Conservation (phyloP, 1,284 basidiomycete species). For the Porogramme epimiltina region DNA sequence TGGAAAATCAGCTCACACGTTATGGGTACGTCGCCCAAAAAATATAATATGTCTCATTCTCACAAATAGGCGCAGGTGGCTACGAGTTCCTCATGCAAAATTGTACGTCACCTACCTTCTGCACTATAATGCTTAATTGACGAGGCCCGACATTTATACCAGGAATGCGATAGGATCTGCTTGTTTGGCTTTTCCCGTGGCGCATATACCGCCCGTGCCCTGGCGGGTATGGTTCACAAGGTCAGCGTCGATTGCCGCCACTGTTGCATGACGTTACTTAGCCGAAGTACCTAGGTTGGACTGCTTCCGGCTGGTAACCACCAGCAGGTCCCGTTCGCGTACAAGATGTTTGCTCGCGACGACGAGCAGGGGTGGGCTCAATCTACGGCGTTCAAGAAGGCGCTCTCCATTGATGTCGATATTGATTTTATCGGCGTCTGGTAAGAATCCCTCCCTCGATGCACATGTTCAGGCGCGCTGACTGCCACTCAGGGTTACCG, state of each 20-base stretch:
- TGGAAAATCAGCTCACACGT: conserved; percentile 57
- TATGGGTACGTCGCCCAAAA: too few species aligned
- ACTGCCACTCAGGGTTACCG: conserved; percentile 41
- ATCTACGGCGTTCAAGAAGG: conserved; percentile 42
- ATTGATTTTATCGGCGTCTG: conserved; percentile 58
- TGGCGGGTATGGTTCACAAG: conserved; percentile 61
- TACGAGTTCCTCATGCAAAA: conserved; percentile 70
- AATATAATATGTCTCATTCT: too few species aligned
- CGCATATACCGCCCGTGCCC: conserved; percentile 54
- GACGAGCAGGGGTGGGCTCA: conserved; percentile 35
- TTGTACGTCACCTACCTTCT: too few species aligned
- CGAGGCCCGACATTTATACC: conserved; percentile 28
- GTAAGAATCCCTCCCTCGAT: too few species aligned
- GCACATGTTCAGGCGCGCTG: too few species aligned
- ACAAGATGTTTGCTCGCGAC: conserved; percentile 41
- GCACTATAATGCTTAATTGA: too few species aligned
- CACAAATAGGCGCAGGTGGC: too few species aligned
- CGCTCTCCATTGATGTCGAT: conserved; percentile 48
- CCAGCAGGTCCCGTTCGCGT: conserved; percentile 49
- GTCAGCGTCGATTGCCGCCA: too few species aligned
- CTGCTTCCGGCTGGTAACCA: conserved; percentile 54
- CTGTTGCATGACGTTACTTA: too few species aligned
- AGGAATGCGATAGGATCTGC: conserved; percentile 51
- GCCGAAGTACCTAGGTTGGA: too few species aligned
- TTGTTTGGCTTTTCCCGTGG: conserved; percentile 68